These are phyloP conservation scores for Solanum hybrid DNA, from an alignment of 305 asterid genomes.

Conservation along the genomic window DNA sequence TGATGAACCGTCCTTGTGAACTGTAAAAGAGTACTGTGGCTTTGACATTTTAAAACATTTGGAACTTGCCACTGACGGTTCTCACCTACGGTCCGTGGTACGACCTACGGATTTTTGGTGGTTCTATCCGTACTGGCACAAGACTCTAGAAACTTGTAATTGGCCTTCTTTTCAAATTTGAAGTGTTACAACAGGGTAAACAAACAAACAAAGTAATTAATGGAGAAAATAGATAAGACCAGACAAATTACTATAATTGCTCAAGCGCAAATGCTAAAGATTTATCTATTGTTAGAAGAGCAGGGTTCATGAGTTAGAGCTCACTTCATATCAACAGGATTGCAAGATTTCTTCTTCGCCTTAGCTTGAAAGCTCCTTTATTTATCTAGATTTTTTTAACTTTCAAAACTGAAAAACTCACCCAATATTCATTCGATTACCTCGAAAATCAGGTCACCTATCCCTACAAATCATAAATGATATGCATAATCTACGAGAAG, in stretches of 20 bases:
- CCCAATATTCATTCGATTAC: background rate
- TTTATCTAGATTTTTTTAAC: background rate
- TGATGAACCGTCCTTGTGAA: background rate
- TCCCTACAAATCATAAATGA: background rate
- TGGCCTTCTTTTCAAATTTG: background rate
- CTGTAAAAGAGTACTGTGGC: background rate
- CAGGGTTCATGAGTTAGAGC: background rate
- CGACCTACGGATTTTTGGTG: background rate
- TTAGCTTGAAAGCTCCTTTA: background rate
- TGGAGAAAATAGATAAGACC: background rate
- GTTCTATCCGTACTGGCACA: background rate
- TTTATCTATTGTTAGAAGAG: background rate
- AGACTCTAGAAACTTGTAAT: background rate
- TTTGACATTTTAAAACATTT: background rate
- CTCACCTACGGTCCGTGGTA: background rate
- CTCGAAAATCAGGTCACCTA: background rate
- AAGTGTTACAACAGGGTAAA: background rate
- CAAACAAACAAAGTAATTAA: background rate
- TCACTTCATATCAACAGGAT: background rate
- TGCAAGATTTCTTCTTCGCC: background rate
- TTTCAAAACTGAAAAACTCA: background rate
- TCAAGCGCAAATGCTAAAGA: background rate
- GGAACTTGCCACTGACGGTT: background rate
- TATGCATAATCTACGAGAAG: background rate
- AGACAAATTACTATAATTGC: background rate